phyloP scores from a whole-genome alignment of 106 monocot species.

The Platanthera guangdongensis region DNA sequence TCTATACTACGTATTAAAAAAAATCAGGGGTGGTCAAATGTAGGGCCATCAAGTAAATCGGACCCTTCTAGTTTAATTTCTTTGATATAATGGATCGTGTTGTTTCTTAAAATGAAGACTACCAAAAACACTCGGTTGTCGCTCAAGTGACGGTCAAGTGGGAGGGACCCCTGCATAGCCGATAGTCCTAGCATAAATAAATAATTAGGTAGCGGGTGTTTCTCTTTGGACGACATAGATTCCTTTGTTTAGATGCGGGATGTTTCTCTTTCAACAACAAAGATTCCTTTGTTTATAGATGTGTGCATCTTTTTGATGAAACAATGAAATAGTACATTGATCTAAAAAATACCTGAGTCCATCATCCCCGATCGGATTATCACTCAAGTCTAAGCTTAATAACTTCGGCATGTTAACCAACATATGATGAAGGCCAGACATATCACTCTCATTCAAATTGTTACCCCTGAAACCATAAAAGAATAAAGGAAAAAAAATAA shows the following conservation, averaged over 20 bases:
- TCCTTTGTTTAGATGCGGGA: neutral
- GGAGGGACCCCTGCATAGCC: too few relatives aligned
- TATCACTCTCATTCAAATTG: constrained; percentile 57
- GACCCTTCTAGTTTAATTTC: too few relatives aligned
- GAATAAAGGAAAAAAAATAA: neutral
- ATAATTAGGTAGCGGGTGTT: too few relatives aligned
- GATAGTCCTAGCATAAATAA: too few relatives aligned
- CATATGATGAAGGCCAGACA: constrained; percentile 46
- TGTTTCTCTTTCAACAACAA: neutral
- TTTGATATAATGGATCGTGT: too few relatives aligned
- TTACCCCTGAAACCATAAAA: constrained; percentile 45
- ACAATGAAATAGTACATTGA: neutral
- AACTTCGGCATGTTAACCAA: constrained; percentile 66
- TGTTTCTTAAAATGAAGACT: too few relatives aligned
- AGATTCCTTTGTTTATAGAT: neutral
- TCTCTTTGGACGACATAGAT: too few relatives aligned
- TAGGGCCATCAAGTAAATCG: too few relatives aligned
- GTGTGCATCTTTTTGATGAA: neutral
- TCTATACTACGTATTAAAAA: too few relatives aligned
- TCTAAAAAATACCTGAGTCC: constrained; percentile 55
- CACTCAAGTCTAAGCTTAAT: constrained; percentile 71
- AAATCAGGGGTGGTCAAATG: too few relatives aligned
- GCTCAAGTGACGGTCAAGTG: too few relatives aligned
- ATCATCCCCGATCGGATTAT: constrained; percentile 75
- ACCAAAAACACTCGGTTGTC: too few relatives aligned